Conservation (phyloP, 441 rosid genomes). For the Gossypium lobatum region DNA sequence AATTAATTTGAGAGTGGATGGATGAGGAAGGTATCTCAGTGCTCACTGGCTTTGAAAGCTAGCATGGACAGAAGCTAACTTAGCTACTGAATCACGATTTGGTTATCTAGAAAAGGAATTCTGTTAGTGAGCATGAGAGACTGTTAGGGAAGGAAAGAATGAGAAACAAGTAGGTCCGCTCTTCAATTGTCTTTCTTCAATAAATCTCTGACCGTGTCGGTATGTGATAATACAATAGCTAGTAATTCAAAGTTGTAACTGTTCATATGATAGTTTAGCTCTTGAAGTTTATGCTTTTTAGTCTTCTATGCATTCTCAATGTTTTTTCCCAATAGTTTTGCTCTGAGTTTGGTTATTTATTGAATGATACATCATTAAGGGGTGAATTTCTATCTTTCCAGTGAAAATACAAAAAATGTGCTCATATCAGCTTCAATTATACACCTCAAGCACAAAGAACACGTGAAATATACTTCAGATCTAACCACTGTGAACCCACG, state of each 20-base stretch:
- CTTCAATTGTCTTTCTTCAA: background rate
- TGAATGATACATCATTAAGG: slow-evolving; percentile 1
- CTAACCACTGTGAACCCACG: slow-evolving; percentile 69
- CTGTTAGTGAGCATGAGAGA: background rate
- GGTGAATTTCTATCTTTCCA: slow-evolving; percentile 25
- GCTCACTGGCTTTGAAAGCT: background rate
- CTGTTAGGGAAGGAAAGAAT: background rate
- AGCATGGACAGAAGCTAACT: background rate
- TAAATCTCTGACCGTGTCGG: background rate
- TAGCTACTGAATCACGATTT: background rate
- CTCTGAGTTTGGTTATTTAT: background rate
- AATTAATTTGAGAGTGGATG: background rate
- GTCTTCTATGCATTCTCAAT: background rate
- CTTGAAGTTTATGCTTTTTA: background rate
- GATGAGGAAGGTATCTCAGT: background rate
- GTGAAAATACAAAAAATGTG: slow-evolving; percentile 75
- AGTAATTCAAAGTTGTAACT: background rate
- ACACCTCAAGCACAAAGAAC: slow-evolving; percentile 71
- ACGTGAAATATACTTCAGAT: slow-evolving; percentile 67
- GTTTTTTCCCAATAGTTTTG: background rate
- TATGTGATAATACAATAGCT: background rate
- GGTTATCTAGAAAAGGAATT: background rate
- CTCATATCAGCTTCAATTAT: slow-evolving; percentile 72
- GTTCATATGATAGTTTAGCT: background rate
- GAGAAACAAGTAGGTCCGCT: background rate